Evolutionary conservation across 2,329 filamentous ascomycete genomes (phyloP).

Genomic region (Atkinsonella hypoxylon): DNA sequence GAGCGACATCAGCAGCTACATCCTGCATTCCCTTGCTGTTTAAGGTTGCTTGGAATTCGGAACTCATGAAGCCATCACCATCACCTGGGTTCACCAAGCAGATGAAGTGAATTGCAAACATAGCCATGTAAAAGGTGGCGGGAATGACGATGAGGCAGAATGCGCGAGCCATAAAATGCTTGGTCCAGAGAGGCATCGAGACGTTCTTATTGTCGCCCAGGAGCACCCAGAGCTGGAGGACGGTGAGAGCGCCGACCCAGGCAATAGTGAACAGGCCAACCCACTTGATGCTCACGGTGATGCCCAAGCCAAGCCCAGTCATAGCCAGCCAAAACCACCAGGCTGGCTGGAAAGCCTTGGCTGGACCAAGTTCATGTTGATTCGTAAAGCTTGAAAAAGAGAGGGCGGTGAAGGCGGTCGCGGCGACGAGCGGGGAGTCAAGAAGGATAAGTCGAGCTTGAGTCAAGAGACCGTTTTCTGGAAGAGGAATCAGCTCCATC

Average conservation of each 20-base stretch:
- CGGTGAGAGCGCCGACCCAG: conserved; percentile 86
- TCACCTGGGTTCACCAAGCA: conserved; percentile 92
- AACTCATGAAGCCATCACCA: conserved; percentile 98
- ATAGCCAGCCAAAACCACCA: conserved; percentile 98
- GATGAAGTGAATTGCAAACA: conserved; percentile 95
- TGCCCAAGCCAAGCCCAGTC: conserved; percentile 77
- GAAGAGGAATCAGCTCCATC: conserved; percentile 15
- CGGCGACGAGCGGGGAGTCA: conserved; percentile 87
- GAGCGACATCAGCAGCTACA: conserved; percentile 80
- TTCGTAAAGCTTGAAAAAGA: conserved; percentile 91
- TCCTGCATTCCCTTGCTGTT: conserved; percentile 96
- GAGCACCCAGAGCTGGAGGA: conserved; percentile 88
- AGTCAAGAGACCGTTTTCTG: conserved; percentile 90
- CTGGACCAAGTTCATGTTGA: conserved; percentile 85
- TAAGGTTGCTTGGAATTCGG: conserved; percentile 93
- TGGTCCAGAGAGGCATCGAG: conserved; percentile 74
- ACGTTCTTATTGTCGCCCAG: conserved; percentile 83
- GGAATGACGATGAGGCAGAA: conserved; percentile 92
- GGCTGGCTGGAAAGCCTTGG: conserved; percentile 72
- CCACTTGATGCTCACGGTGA: conserved; percentile 96
- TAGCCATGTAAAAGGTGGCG: conserved; percentile 79
- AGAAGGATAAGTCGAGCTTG: conserved; percentile 93
- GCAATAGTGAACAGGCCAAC: conserved; percentile 97
- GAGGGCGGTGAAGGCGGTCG: conserved; percentile 83
- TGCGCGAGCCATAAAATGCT: conserved; percentile 82